Evolutionary conservation across 345 rosid genomes (phyloP).

Genomic region (Schrenkiella parvula): DNA sequence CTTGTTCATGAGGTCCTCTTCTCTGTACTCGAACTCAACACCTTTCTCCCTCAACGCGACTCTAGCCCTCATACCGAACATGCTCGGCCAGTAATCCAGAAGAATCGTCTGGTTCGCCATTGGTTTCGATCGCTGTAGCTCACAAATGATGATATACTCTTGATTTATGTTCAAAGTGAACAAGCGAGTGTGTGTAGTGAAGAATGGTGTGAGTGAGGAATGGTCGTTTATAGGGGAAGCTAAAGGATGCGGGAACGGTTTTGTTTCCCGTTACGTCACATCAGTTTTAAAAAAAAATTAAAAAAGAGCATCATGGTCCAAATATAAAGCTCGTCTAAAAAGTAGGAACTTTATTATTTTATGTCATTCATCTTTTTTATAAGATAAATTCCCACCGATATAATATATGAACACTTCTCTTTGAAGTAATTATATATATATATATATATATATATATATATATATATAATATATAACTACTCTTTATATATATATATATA

Average conservation of each 20-base stretch:
- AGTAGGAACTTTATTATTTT: not conserved
- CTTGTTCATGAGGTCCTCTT: conserved; percentile 20
- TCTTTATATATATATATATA: too few species aligned
- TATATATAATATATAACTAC: too few species aligned
- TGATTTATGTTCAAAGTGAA: not conserved
- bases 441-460: too few species aligned
- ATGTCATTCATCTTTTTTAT: not conserved
- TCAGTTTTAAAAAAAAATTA: not conserved
- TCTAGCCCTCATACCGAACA: conserved; percentile 30
- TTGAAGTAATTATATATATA: not conserved
- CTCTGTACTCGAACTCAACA: conserved; percentile 21
- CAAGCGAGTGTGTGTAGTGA: not conserved
- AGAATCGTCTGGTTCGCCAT: conserved; percentile 21
- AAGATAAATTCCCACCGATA: too few species aligned
- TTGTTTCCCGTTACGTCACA: not conserved
- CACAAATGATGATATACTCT: not conserved
- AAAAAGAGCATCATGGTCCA: not conserved
- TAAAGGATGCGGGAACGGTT: not conserved
- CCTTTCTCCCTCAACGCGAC: conserved; percentile 25
- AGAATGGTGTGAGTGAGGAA: not conserved
- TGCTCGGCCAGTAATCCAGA: conserved; percentile 26
- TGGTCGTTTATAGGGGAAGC: not conserved
- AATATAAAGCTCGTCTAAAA: not conserved
- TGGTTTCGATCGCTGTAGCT: not conserved
- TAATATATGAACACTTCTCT: not conserved